Percentiles rank a stretch among this genome's conserved stretches.
Conservation (phyloP, 805 yeast species). For the Starmerella gropengiesseri region DNA sequence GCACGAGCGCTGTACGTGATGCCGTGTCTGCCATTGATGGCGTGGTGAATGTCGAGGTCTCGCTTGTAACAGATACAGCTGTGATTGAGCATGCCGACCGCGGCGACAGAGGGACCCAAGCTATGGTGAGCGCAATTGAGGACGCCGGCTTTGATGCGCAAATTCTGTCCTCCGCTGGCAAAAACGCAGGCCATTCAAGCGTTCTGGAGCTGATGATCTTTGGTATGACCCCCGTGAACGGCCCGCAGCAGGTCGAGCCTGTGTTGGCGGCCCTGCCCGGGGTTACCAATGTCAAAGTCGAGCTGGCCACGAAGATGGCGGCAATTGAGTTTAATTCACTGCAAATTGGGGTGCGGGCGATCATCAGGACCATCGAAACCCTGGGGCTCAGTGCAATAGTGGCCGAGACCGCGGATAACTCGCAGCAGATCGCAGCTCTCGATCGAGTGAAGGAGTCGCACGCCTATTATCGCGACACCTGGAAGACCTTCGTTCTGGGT, state of each 20-base stretch:
- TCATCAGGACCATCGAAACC: constrained; percentile 44
- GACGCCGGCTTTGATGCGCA: constrained; percentile 63
- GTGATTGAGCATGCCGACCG: constrained; percentile 38
- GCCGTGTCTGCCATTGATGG: constrained; percentile 43
- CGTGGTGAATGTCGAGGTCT: constrained; percentile 47
- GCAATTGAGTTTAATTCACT: constrained; percentile 41
- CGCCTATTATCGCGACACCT: constrained; percentile 54
- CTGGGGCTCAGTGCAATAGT: constrained; percentile 46
- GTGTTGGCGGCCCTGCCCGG: constrained; percentile 40
- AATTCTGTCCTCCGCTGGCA: neutral
- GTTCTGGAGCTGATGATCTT: constrained; percentile 31
- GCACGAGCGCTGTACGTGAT: constrained; percentile 55
- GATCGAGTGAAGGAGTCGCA: constrained; percentile 60
- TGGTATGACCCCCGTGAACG: constrained; percentile 56
- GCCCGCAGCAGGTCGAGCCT: constrained; percentile 41
- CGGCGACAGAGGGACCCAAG: constrained; percentile 27
- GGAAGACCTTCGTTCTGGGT: constrained; percentile 46
- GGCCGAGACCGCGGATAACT: constrained; percentile 40
- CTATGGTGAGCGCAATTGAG: constrained; percentile 48
- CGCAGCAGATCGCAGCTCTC: constrained; percentile 58
- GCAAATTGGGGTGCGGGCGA: constrained; percentile 45
- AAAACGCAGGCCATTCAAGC: constrained; percentile 3
- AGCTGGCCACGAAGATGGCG: constrained; percentile 46
- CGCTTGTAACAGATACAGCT: constrained; percentile 69
- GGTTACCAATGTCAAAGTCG: constrained; percentile 39